Base-by-base conservation (phyloP, 371 early-diverging fungal genomes). In the Mycotypha africana region DNA sequence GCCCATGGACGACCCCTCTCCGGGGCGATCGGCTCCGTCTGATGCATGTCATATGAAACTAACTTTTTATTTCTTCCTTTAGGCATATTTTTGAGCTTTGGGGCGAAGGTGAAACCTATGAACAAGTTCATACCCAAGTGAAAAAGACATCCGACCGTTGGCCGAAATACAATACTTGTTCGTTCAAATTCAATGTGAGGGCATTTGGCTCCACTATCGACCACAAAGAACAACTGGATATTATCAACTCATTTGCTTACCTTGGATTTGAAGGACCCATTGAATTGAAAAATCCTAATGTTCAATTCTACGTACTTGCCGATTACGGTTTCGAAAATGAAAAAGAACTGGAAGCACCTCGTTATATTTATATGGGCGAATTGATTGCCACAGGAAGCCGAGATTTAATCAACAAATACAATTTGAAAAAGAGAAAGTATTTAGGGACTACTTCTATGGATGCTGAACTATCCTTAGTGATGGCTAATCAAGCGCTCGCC, bases 391-490 rank as follows among this genome's bases (percentile, higher is more conserved):
- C 59, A 15, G 88, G 91, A 20, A 76, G 86, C 53, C 76, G 96
- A 7, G 79, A 83, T 20, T 45, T 89, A 21, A 80, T 95, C 17
- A 70, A 81, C 14, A 74, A 56, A 36, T 98, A 85, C 57, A 88
- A 92, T 57, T 73, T 97, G 37, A 98, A 97, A 71, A 93, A 93
- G 56, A 76, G 98, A 38, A 78, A 71, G 30, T 98, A 97, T 56
- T 58, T 98, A 19, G 97, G 97, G 14, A 97, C 88, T 25, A 98
- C 98, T 1, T 86, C 91, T 22, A 97, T 98, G 97, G 97, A 98
- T 56, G 95, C 97, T 4, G 95, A 96, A 59, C 66, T 98, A 26
- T 95, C 96, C 1, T 67, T 98, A 16, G 76, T 98, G 35, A 95
- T 94, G 94, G 92, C 95, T 14, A 98, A 98, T 56, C 89, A 89